Evolutionary conservation across 2,329 filamentous ascomycete genomes (phyloP).

Genomic region (Verticillium longisporum): DNA sequence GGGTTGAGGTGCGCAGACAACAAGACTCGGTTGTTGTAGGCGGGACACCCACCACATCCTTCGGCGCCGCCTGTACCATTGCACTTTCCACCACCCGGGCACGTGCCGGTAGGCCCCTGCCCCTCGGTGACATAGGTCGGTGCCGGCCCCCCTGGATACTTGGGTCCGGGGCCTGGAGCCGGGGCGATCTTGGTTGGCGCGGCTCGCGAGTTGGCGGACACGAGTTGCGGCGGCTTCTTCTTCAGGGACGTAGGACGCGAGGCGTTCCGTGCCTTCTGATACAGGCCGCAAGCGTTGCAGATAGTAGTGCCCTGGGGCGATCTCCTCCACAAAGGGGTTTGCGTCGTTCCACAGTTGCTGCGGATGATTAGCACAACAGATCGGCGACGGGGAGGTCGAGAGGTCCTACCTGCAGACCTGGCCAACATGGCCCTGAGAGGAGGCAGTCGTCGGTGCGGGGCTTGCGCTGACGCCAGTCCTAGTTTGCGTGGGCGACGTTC

Average conservation of each 20-base stretch:
- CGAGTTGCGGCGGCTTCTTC: slow-evolving; percentile 63
- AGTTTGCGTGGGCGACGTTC: slow-evolving; percentile 4
- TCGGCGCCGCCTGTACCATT: slow-evolving; percentile 95
- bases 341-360: slow-evolving; percentile 92
- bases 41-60: slow-evolving; percentile 91
- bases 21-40: slow-evolving; percentile 92
- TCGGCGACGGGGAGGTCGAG: not conserved
- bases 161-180: slow-evolving; percentile 26
- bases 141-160: slow-evolving; percentile 34
- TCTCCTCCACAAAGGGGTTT: slow-evolving; percentile 89
- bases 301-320: slow-evolving; percentile 92
- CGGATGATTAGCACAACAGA: slow-evolving; percentile 14
- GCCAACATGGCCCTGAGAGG: slow-evolving; percentile 37
- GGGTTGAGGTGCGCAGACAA: slow-evolving; percentile 72
- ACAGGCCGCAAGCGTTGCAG: slow-evolving; percentile 95
- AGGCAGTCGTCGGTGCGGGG: slow-evolving; percentile 7
- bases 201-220: slow-evolving; percentile 36
- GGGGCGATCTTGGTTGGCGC: slow-evolving; percentile 26
- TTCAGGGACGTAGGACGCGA: slow-evolving; percentile 86
- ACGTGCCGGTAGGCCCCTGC: slow-evolving; percentile 74
- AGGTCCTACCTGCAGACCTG: slow-evolving; percentile 64
- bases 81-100: slow-evolving; percentile 88
- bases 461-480: slow-evolving; percentile 6
- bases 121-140: slow-evolving; percentile 74
- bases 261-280: slow-evolving; percentile 88